These are phyloP conservation scores for Ottelia alismoides DNA, from an alignment of 106 monocot species.

Conservation along the genomic window DNA sequence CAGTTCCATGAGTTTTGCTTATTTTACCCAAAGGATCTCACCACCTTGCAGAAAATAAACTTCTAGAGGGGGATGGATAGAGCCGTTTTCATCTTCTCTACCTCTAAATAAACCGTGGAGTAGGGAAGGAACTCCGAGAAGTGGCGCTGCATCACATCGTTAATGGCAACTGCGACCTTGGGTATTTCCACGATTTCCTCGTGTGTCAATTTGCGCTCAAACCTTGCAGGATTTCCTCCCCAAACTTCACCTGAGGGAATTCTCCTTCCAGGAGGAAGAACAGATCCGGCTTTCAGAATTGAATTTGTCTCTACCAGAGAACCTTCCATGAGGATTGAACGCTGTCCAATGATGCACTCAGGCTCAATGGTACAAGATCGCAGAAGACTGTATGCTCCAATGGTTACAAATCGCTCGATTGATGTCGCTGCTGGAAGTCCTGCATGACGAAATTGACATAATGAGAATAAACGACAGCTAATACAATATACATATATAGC, in stretches of 20 bases:
- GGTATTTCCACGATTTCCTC: conserved; percentile 74
- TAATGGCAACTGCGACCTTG: conserved; percentile 54
- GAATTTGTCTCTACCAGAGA: conserved; percentile 73
- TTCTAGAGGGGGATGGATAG: conserved; percentile 33
- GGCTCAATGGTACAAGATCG: conserved; percentile 81
- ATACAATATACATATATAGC: too few species aligned
- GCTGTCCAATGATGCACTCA: conserved; percentile 75
- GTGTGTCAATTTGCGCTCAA: conserved; percentile 47
- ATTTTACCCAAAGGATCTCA: not conserved
- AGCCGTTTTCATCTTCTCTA: conserved; percentile 65
- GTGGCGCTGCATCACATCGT: conserved; percentile 72
- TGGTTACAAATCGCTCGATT: conserved; percentile 63
- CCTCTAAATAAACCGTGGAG: conserved; percentile 64
- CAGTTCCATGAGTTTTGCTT: too few species aligned
- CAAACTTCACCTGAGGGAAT: conserved; percentile 78
- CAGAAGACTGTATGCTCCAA: conserved; percentile 63
- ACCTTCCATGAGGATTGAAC: conserved; percentile 77
- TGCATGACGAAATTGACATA: too few species aligned
- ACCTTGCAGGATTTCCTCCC: conserved; percentile 73
- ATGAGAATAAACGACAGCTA: too few species aligned
- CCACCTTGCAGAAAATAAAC: not conserved
- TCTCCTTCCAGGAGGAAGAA: conserved; percentile 54
- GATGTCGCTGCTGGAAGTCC: conserved; percentile 74
- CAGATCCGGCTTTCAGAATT: conserved; percentile 76
- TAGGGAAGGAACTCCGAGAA: conserved; percentile 72